Conservation (phyloP, 768 basidiomycete genomes). For the Termitomyces sp. region DNA sequence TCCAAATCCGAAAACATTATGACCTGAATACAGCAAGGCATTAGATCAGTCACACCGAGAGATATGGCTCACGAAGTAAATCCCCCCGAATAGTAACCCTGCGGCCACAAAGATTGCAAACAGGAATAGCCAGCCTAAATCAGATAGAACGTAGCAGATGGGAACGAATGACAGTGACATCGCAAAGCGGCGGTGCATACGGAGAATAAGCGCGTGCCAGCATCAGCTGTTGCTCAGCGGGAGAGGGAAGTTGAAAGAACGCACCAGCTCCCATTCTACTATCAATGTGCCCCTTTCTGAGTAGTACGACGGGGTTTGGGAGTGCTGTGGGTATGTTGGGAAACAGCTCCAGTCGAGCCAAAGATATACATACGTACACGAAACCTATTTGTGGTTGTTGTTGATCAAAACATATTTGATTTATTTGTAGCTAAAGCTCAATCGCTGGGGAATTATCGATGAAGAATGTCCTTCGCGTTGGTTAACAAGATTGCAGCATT, state of each 20-base stretch:
- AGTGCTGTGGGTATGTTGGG: neutral
- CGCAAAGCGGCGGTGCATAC: neutral
- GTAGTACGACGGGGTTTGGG: neutral
- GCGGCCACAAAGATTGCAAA: conserved; percentile 95
- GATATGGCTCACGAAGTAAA: conserved; percentile 84
- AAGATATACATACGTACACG: no score
- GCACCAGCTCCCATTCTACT: conserved; percentile 7
- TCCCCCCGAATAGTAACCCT: conserved; percentile 93
- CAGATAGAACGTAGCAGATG: neutral
- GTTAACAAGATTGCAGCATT: neutral
- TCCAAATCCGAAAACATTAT: conserved; percentile 99
- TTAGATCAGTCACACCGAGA: neutral
- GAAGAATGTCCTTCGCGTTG: neutral
- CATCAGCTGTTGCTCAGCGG: neutral
- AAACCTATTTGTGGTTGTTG: conserved; percentile 1
- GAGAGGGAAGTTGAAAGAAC: neutral
- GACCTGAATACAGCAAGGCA: conserved; percentile 49
- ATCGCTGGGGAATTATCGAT: no score
- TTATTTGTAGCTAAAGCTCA: no score
- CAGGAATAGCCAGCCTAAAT: conserved; percentile 89
- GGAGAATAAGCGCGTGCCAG: neutral
- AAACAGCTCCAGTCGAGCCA: no score
- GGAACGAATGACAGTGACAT: neutral
- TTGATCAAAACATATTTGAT: no score
- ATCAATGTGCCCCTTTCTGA: neutral